Evolutionary conservation across 2,329 filamentous ascomycete genomes (phyloP).

Genomic region (Penicillium sclerotiorum): DNA sequence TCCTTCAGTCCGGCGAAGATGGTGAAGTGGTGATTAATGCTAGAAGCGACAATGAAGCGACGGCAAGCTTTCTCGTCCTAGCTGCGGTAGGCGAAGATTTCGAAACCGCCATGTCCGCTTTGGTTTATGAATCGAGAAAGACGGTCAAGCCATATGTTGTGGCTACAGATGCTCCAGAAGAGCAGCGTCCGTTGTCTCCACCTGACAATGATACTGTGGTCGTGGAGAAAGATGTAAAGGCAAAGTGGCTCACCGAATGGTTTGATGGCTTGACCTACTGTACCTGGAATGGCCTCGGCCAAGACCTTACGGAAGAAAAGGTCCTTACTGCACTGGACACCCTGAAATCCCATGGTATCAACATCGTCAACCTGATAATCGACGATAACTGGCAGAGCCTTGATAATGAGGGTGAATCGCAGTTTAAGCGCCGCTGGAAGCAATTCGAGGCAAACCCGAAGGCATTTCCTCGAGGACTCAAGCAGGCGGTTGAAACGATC

Average conservation of each 20-base stretch:
- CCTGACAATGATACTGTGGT: slow-evolving; percentile 44
- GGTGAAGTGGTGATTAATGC: slow-evolving; percentile 71
- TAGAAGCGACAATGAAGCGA: slow-evolving; percentile 66
- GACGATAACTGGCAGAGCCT: slow-evolving; percentile 96
- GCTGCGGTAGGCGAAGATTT: slow-evolving; percentile 72
- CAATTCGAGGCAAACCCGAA: slow-evolving; percentile 82
- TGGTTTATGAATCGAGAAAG: slow-evolving; percentile 84
- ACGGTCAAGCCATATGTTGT: slow-evolving; percentile 49
- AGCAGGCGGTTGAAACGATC: slow-evolving; percentile 69
- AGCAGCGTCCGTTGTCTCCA: slow-evolving; percentile 33
- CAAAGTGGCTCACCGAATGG: slow-evolving; percentile 79
- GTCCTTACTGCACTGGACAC: slow-evolving; percentile 74
- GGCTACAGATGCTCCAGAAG: slow-evolving; percentile 13
- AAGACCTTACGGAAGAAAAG: slow-evolving; percentile 77
- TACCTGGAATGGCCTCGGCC: slow-evolving; percentile 93
- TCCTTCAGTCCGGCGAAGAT: slow-evolving; percentile 66
- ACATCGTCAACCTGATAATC: slow-evolving; percentile 84
- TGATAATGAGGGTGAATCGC: slow-evolving; percentile 56
- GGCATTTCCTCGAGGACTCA: slow-evolving; percentile 79
- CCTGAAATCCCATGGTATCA: slow-evolving; percentile 71
- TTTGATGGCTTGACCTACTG: slow-evolving; percentile 93
- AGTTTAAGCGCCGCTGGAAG: slow-evolving; percentile 65
- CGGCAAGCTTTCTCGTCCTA: slow-evolving; percentile 64
- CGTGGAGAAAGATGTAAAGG: slow-evolving; percentile 45
- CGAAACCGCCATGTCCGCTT: slow-evolving; percentile 74